Percentiles rank a stretch among this genome's conserved stretches.
phyloP scores from a whole-genome alignment of 2,329 filamentous ascomycete genomes.

The Podosphaera aphanis region DNA sequence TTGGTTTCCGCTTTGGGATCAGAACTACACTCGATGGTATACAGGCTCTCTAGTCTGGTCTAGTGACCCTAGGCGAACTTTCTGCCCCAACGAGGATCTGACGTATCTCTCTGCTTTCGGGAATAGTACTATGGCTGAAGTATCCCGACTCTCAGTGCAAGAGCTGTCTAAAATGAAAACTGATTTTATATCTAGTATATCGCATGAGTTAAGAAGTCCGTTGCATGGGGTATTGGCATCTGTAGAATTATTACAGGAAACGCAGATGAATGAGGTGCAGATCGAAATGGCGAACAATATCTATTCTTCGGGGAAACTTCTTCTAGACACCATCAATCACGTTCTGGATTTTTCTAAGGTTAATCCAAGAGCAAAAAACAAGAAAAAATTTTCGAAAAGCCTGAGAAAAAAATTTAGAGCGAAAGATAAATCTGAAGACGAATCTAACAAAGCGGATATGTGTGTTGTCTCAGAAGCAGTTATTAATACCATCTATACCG shows the following conservation, averaged over 20 bases:
- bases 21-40: constrained; percentile 23
- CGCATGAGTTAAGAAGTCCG: constrained; percentile 36
- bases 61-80: constrained; percentile 19
- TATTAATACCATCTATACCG: constrained; percentile 14
- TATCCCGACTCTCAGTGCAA: constrained; percentile 24
- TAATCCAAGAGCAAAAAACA: constrained; percentile 17
- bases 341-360: constrained; percentile 32
- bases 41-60: constrained; percentile 28
- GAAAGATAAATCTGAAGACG: constrained; percentile 5
- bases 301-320: constrained; percentile 25
- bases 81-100: constrained; percentile 25
- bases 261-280: constrained; percentile 23
- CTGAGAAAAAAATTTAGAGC: constrained; percentile 2
- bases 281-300: constrained; percentile 25
- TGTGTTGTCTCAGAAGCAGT: constrained; percentile 14
- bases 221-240: constrained; percentile 35
- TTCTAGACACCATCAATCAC: constrained; percentile 30
- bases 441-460: constrained; percentile 10
- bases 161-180: constrained; percentile 18
- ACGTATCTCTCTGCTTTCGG: constrained; percentile 28
- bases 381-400: constrained; percentile 7
- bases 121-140: constrained; percentile 31
- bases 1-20: constrained; percentile 26
- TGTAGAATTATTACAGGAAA: constrained; percentile 29
- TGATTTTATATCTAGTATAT: constrained; percentile 34